Evolutionary conservation across 257 asterid genomes (phyloP).

Genomic region (Linaria vulgaris): DNA sequence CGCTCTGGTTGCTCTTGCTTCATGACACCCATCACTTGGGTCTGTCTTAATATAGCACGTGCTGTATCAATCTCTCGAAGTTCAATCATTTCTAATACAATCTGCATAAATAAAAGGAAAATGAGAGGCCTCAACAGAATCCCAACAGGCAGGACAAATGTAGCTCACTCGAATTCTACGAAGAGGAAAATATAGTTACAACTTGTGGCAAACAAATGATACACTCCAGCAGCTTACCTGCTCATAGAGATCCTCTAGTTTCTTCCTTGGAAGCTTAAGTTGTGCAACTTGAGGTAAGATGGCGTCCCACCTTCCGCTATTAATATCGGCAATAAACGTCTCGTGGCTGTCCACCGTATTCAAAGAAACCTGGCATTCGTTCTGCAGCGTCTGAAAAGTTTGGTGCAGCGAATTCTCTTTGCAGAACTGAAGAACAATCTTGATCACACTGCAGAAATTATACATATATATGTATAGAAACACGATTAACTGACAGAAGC

Average conservation of each 20-base stretch:
- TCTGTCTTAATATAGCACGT: slow-evolving; percentile 89
- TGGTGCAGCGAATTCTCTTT: slow-evolving; percentile 94
- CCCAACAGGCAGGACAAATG: slow-evolving; percentile 15
- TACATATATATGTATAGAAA: background rate
- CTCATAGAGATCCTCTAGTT: slow-evolving; percentile 90
- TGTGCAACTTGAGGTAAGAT: slow-evolving; percentile 94
- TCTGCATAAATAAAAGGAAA: slow-evolving; percentile 38
- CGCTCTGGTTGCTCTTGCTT: slow-evolving; percentile 96
- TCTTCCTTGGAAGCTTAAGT: slow-evolving; percentile 88
- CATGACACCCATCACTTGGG: slow-evolving; percentile 98
- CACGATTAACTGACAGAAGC: background rate
- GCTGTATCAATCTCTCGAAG: slow-evolving; percentile 92
- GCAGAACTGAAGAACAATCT: slow-evolving; percentile 97
- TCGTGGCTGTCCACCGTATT: slow-evolving; percentile 94
- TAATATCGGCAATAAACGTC: slow-evolving; percentile 83
- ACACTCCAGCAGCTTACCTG: slow-evolving; percentile 57
- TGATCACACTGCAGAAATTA: slow-evolving; percentile 94
- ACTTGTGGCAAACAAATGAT: background rate
- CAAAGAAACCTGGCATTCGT: slow-evolving; percentile 93
- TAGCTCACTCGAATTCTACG: background rate
- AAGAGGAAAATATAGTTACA: background rate
- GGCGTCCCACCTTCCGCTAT: slow-evolving; percentile 99
- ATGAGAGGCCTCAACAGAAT: slow-evolving; percentile 16
- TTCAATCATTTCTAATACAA: slow-evolving; percentile 98
- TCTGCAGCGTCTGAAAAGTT: slow-evolving; percentile 83